A percentile compares a stretch with the other conserved stretches of the same genome.
Evolutionary conservation across 2,329 filamentous ascomycete species (phyloP).

Genomic region (Polytolypa hystricis): DNA sequence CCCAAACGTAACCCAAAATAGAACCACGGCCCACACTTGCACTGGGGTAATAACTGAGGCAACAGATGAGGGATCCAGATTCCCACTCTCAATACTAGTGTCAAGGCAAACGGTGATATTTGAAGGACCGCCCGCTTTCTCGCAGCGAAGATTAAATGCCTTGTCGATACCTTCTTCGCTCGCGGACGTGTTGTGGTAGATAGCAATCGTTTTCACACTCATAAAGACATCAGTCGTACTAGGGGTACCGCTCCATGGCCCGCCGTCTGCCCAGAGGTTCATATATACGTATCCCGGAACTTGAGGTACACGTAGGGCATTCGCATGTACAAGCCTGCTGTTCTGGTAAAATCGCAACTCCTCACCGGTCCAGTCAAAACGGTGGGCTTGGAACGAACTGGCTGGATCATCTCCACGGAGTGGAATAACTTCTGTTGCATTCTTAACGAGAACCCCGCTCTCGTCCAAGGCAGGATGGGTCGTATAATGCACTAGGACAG

Average conservation of each 20-base stretch:
- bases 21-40: slow-evolving; percentile 9
- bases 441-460: slow-evolving; percentile 12
- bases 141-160: slow-evolving; percentile 11
- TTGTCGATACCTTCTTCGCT: slow-evolving; percentile 11
- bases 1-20: slow-evolving; percentile 8
- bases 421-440: slow-evolving; percentile 16
- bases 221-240: slow-evolving; percentile 19
- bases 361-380: slow-evolving; percentile 17
- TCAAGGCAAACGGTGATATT: slow-evolving; percentile 14
- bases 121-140: slow-evolving; percentile 15
- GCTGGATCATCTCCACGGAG: slow-evolving; percentile 9
- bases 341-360: slow-evolving; percentile 19
- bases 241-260: slow-evolving; percentile 18
- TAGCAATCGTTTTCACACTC: slow-evolving; percentile 14
- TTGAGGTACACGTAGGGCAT: slow-evolving; percentile 12
- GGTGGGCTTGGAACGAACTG: slow-evolving; percentile 16
- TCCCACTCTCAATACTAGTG: slow-evolving; percentile 9
- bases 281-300: slow-evolving; percentile 16
- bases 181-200: slow-evolving; percentile 19
- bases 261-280: slow-evolving; percentile 22
- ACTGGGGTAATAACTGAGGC: slow-evolving; percentile 6
- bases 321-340: slow-evolving; percentile 13
- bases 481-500: slow-evolving; percentile 19
- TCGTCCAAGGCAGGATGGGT: slow-evolving; percentile 17
- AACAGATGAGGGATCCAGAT: slow-evolving; percentile 9